Evolutionary conservation across 306 rosid species (phyloP).

Genomic region (Castanea crenata): DNA sequence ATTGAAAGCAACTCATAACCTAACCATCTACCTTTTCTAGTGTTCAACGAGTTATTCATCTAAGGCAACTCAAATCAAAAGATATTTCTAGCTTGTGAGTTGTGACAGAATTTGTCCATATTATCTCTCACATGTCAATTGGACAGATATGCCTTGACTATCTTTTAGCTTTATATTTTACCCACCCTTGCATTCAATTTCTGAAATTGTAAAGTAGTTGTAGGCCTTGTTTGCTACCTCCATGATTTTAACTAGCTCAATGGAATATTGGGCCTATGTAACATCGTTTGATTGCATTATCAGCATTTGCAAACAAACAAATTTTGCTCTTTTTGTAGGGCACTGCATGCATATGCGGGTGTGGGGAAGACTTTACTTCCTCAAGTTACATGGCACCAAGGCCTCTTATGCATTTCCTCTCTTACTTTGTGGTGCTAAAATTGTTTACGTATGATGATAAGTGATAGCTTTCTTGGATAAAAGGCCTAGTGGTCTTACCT

Average conservation of each 20-base stretch:
- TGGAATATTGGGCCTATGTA: background rate
- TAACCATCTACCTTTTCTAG: background rate
- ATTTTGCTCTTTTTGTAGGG: no score
- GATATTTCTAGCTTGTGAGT: background rate
- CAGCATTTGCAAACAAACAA: no score
- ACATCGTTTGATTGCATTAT: background rate
- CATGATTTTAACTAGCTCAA: background rate
- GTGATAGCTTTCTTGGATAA: conserved; percentile 9
- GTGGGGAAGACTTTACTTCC: background rate
- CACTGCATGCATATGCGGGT: background rate
- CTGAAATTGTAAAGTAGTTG: background rate
- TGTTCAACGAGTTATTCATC: no score
- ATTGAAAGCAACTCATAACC: background rate
- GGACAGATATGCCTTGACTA: conserved; percentile 3
- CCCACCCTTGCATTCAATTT: background rate
- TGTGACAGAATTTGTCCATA: background rate
- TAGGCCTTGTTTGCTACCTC: background rate
- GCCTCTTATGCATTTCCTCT: background rate
- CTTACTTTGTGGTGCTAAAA: no score
- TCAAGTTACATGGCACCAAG: background rate
- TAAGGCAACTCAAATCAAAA: background rate
- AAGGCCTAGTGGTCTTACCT: conserved; percentile 18
- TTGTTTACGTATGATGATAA: no score
- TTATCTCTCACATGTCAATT: conserved; percentile 3
- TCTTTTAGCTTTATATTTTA: background rate